Evolutionary conservation across 179 eudicot genomes (phyloP).

Genomic region (Silene coronaria): DNA sequence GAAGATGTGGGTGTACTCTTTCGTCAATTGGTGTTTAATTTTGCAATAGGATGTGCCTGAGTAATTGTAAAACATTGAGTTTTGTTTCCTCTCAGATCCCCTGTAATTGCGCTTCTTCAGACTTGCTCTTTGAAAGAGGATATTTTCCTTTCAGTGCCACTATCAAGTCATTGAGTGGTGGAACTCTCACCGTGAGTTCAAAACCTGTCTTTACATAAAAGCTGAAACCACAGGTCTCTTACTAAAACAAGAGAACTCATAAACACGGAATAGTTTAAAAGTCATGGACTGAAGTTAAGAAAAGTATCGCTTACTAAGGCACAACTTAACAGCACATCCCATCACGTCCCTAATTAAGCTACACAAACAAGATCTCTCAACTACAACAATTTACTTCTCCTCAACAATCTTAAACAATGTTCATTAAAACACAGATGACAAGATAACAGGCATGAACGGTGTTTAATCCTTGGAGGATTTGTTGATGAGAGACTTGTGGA

Average conservation of each 20-base stretch:
- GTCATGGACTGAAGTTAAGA: background rate
- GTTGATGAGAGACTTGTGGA: constrained; percentile 69
- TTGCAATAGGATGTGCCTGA: background rate
- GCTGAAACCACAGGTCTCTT: no score
- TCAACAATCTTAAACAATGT: constrained; percentile 3
- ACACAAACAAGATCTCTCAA: background rate
- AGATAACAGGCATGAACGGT: background rate
- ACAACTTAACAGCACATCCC: background rate
- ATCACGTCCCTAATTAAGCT: background rate
- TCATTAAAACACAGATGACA: background rate
- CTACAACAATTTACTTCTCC: background rate
- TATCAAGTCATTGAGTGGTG: background rate
- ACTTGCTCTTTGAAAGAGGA: no score
- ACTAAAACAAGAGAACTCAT: background rate
- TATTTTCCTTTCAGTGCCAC: no score
- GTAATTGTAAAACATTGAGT: no score
- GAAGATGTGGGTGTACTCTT: background rate
- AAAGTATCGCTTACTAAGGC: background rate
- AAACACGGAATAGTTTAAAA: background rate
- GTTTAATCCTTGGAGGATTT: constrained; percentile 57
- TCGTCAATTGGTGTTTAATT: background rate
- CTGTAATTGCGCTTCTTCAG: no score
- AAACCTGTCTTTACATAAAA: no score
- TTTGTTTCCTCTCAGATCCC: no score
- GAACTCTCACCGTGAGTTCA: no score